phyloP scores from a whole-genome alignment of 2,329 filamentous ascomycete species.

The Nigrospora osmanthi region DNA sequence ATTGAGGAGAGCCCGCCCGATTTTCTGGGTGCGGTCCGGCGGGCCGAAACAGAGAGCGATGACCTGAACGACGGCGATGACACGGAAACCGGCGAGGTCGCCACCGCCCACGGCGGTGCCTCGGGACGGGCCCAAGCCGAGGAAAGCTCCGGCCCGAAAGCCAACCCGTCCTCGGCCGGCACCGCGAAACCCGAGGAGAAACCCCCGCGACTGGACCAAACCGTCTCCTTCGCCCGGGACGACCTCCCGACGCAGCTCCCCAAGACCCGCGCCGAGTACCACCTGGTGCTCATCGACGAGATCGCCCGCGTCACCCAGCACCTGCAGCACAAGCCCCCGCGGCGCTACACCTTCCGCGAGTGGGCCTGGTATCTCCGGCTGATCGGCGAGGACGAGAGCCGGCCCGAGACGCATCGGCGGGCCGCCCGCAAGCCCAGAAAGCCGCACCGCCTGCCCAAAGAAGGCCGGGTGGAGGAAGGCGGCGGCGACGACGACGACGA shows the following conservation, averaged over 20 bases:
- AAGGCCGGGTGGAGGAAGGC: background rate
- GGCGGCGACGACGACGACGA: too few species aligned
- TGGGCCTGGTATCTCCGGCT: constrained; percentile 80
- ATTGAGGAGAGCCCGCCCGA: constrained; percentile 31
- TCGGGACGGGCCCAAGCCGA: background rate
- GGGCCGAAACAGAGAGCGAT: constrained; percentile 6
- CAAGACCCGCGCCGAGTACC: constrained; percentile 41
- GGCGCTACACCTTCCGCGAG: constrained; percentile 71
- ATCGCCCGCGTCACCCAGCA: constrained; percentile 62
- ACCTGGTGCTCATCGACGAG: constrained; percentile 61
- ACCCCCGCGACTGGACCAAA: background rate
- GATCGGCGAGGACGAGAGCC: constrained; percentile 58
- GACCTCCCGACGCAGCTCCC: constrained; percentile 29
- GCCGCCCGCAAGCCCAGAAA: constrained; percentile 8
- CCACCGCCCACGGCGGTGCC: background rate
- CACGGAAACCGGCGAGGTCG: constrained; percentile 6
- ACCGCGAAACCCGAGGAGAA: background rate
- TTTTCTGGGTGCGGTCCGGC: constrained; percentile 27
- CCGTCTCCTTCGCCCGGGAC: constrained; percentile 11
- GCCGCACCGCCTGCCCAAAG: background rate
- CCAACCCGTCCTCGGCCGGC: too few species aligned
- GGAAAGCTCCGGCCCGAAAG: background rate
- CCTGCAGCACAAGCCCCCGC: constrained; percentile 46
- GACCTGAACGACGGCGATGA: constrained; percentile 9
- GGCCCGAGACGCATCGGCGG: constrained; percentile 40